Conservation (phyloP, 345 rosid genomes). For the Raphanus raphanistrum region DNA sequence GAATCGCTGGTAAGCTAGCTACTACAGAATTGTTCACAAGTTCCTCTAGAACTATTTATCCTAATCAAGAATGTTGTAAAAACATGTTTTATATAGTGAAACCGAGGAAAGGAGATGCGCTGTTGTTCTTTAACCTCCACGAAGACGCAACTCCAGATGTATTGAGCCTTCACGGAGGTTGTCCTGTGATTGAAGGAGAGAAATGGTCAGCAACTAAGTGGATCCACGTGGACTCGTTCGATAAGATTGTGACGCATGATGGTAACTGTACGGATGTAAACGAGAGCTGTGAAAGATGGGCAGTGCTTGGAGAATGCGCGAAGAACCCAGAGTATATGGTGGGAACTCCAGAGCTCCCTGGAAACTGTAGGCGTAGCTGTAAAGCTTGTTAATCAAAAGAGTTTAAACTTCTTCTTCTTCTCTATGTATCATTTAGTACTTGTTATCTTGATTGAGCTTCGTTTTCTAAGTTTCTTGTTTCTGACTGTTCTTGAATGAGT, state of each 20-base stretch:
- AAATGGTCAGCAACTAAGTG: constrained; percentile 99
- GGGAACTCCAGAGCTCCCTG: constrained; percentile 74
- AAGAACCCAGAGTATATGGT: constrained; percentile 87
- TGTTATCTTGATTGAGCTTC: neutral
- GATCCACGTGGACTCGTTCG: constrained; percentile 92
- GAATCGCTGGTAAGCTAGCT: constrained; percentile 69
- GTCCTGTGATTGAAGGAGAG: constrained; percentile 94
- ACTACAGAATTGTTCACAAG: neutral
- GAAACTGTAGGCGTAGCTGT: constrained; percentile 86
- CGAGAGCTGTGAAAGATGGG: constrained; percentile 88
- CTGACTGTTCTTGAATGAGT: neutral
- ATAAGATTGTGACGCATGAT: constrained; percentile 49
- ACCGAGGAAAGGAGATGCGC: constrained; percentile 83
- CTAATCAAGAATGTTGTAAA: neutral
- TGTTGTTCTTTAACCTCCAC: constrained; percentile 85
- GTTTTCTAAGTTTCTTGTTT: neutral
- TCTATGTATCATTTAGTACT: constrained; percentile 2
- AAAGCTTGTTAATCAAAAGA: constrained; percentile 57
- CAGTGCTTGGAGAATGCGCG: constrained; percentile 84
- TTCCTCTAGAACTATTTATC: neutral
- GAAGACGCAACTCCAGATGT: constrained; percentile 77
- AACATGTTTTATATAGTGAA: constrained; percentile 52
- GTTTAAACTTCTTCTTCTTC: neutral
- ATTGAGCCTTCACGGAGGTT: constrained; percentile 80
- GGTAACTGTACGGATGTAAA: constrained; percentile 75